Conservation (phyloP, 495 filamentous ascomycete species). For the Aspergillus saccharolyticus region DNA sequence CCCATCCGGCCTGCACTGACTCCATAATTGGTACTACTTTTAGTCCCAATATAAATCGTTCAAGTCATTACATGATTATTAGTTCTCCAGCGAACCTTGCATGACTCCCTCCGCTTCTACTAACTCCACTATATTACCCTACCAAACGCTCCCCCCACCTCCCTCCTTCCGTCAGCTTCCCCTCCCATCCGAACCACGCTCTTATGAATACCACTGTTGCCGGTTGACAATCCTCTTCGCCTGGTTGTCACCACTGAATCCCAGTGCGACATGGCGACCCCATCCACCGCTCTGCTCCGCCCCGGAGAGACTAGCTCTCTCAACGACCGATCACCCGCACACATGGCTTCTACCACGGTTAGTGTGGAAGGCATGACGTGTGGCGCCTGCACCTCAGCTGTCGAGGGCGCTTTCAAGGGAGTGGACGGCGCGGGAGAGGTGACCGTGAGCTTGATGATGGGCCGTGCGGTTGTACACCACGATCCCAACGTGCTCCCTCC, state of each 20-base stretch:
- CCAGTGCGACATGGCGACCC: constrained; percentile 10
- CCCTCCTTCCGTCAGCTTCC: background rate
- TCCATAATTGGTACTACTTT: background rate
- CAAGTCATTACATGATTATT: background rate
- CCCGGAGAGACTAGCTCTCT: constrained; percentile 16
- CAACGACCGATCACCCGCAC: constrained; percentile 22
- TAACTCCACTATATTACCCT: background rate
- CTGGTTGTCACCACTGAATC: constrained; percentile 11
- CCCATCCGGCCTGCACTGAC: background rate
- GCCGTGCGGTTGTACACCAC: constrained; percentile 84
- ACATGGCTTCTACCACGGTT: constrained; percentile 88
- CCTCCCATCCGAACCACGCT: background rate
- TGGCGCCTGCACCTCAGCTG: constrained; percentile 81
- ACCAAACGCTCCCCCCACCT: background rate
- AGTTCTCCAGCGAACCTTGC: background rate
- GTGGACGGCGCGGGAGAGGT: constrained; percentile 76
- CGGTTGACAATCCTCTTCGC: constrained; percentile 12
- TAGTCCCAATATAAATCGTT: background rate
- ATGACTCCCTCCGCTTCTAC: background rate
- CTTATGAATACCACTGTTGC: constrained; percentile 26
- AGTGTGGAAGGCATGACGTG: constrained; percentile 93
- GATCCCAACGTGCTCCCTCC: constrained; percentile 70
- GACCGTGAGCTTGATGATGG: constrained; percentile 88
- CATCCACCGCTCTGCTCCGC: constrained; percentile 17
- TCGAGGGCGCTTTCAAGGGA: constrained; percentile 77